Conservation (phyloP, 305 asterid species). For the Fraxinus paxiana region DNA sequence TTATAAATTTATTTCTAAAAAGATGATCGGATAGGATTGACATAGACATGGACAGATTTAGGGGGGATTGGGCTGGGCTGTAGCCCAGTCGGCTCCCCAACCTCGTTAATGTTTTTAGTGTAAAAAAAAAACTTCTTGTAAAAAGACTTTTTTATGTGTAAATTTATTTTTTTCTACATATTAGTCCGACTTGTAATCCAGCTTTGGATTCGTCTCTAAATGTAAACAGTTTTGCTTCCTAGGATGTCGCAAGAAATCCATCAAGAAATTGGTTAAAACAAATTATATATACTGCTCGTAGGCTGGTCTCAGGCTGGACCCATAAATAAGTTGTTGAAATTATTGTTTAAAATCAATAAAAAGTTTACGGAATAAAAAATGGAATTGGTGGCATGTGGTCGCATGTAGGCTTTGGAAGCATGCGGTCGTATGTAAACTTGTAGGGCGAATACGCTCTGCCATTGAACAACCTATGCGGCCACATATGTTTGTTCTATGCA, state of each 20-base stretch:
- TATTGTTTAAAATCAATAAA: not conserved
- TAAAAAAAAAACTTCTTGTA: no score
- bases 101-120: no score
- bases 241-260: not conserved
- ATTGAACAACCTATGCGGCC: no score
- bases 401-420: no score
- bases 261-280: not conserved
- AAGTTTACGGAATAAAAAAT: not conserved
- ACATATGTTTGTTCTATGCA: no score
- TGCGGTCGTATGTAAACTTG: not conserved
- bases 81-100: not conserved
- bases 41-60: not conserved
- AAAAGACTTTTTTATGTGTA: no score
- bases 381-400: not conserved
- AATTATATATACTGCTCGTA: not conserved
- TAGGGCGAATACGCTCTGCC: no score
- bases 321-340: not conserved
- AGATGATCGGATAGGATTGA: not conserved
- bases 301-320: not conserved
- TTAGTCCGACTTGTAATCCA: not conserved
- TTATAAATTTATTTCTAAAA: not conserved
- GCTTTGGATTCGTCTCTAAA: not conserved
- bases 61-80: not conserved
- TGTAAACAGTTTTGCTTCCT: not conserved
- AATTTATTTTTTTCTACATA: no score